Percentiles rank a stretch among this genome's conserved stretches.
phyloP scores from a whole-genome alignment of 2,329 filamentous ascomycete species.

The Xylariomycetidae sp. region DNA sequence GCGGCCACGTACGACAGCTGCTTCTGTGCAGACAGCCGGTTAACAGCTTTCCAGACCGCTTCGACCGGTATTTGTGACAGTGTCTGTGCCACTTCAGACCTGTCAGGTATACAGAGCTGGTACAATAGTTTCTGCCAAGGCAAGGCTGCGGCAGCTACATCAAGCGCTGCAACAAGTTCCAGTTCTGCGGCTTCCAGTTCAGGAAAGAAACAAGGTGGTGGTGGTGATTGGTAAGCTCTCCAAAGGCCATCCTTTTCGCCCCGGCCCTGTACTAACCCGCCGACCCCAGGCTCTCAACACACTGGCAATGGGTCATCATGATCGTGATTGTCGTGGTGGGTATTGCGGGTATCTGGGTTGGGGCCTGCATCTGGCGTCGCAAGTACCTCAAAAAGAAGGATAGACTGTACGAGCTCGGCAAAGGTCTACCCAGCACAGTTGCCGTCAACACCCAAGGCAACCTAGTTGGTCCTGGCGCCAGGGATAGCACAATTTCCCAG shows the following conservation, averaged over 20 bases:
- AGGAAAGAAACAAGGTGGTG: constrained; percentile 23
- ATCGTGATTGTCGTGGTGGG: constrained; percentile 68
- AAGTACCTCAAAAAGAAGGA: constrained; percentile 69
- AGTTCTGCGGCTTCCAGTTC: constrained; percentile 19
- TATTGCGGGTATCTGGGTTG: constrained; percentile 62
- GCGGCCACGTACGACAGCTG: constrained; percentile 58
- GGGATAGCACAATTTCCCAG: constrained; percentile 22
- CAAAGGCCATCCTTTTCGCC: background rate
- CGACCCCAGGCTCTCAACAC: constrained; percentile 55
- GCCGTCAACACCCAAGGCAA: constrained; percentile 29
- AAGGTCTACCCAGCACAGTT: constrained; percentile 34
- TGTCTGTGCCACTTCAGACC: constrained; percentile 46
- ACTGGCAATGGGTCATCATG: constrained; percentile 81
- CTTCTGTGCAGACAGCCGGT: constrained; percentile 63
- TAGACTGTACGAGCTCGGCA: constrained; percentile 45
- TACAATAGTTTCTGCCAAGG: constrained; percentile 60
- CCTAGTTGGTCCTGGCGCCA: constrained; percentile 21
- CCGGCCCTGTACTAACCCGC: no score
- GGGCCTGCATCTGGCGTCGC: constrained; percentile 66
- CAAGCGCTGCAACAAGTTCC: constrained; percentile 19
- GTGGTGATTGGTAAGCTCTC: constrained; percentile 43
- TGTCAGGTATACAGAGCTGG: constrained; percentile 62
- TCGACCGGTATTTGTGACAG: constrained; percentile 58
- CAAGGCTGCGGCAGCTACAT: constrained; percentile 33
- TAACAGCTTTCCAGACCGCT: constrained; percentile 54